A percentile compares a stretch with the other conserved stretches of the same genome.
These are phyloP conservation scores for Aspergillus tamarii DNA, from an alignment of 2,329 filamentous ascomycete species.

Conservation along the genomic window DNA sequence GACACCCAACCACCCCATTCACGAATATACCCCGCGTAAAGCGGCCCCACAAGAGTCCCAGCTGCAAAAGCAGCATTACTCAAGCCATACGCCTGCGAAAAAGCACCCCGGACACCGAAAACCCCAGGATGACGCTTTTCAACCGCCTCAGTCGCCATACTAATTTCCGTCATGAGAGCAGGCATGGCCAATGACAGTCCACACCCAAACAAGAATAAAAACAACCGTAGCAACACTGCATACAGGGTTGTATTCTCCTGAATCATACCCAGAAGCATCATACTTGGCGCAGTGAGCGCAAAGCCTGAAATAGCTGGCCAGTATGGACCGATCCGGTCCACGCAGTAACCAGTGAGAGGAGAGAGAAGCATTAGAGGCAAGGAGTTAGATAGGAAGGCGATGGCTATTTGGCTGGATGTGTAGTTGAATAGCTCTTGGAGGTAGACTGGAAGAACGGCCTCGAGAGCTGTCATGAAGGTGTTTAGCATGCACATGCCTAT, in stretches of 20 bases:
- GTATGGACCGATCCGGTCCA: slow-evolving; percentile 15
- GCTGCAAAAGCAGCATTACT: slow-evolving; percentile 56
- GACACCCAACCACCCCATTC: slow-evolving; percentile 51
- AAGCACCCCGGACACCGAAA: slow-evolving; percentile 38
- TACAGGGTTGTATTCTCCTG: neutral
- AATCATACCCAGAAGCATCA: slow-evolving; percentile 15
- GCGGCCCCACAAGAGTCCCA: slow-evolving; percentile 55
- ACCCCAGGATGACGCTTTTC: slow-evolving; percentile 45
- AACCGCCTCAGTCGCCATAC: slow-evolving; percentile 48
- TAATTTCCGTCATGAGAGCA: slow-evolving; percentile 52
- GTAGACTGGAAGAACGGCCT: slow-evolving; percentile 15
- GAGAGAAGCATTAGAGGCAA: slow-evolving; percentile 11
- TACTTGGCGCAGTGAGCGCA: slow-evolving; percentile 7
- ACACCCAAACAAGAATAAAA: slow-evolving; percentile 15
- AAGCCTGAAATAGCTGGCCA: slow-evolving; percentile 13
- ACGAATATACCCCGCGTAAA: slow-evolving; percentile 53
- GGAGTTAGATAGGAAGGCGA: slow-evolving; percentile 13
- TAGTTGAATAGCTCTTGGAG: slow-evolving; percentile 11
- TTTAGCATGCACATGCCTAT: slow-evolving; percentile 14
- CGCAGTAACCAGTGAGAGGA: slow-evolving; percentile 7
- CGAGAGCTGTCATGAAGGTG: slow-evolving; percentile 15
- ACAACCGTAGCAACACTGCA: slow-evolving; percentile 9
- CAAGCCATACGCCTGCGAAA: slow-evolving; percentile 60
- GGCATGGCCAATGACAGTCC: slow-evolving; percentile 61
- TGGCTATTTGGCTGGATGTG: slow-evolving; percentile 9